Evolutionary conservation across 768 basidiomycete species (phyloP).

Genomic region (Hypholoma fasciculare): DNA sequence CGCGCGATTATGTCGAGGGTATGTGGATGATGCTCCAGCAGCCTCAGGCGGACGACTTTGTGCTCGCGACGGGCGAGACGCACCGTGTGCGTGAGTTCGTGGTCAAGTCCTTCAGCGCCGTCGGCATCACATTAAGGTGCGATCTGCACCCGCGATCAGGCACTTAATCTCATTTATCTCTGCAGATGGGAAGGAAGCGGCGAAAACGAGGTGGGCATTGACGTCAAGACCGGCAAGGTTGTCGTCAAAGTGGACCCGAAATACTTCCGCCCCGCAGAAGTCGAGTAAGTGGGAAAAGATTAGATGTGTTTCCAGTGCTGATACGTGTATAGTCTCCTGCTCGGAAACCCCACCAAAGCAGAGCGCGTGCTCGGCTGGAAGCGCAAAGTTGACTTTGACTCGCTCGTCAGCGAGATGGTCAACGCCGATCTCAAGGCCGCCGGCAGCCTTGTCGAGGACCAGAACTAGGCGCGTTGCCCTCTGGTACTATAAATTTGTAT

Average conservation of each 20-base stretch:
- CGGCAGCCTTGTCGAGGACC: slow-evolving; percentile 76
- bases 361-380: slow-evolving; percentile 90
- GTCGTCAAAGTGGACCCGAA: slow-evolving; percentile 84
- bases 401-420: slow-evolving; percentile 92
- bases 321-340: slow-evolving; percentile 57
- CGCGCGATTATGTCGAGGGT: slow-evolving; percentile 91
- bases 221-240: slow-evolving; percentile 64
- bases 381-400: slow-evolving; percentile 79
- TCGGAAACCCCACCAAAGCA: slow-evolving; percentile 89
- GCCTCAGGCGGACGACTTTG: slow-evolving; percentile 79
- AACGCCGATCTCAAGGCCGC: slow-evolving; percentile 75
- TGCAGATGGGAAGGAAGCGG: slow-evolving; percentile 76
- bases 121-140: slow-evolving; percentile 69
- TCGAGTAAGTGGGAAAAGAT: slow-evolving; percentile 65
- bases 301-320: not conserved
- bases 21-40: slow-evolving; percentile 99
- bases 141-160: slow-evolving; percentile 16
- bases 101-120: slow-evolving; percentile 75
- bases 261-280: slow-evolving; percentile 96
- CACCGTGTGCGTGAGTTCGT: slow-evolving; percentile 94
- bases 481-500: not conserved
- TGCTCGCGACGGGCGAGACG: slow-evolving; percentile 95
- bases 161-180: slow-evolving; percentile 3
- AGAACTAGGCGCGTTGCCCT: slow-evolving; percentile 49
- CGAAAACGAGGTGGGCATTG: slow-evolving; percentile 76